Base-by-base conservation (phyloP, 306 rosid genomes). In the Cucurbita argyrosperma region DNA sequence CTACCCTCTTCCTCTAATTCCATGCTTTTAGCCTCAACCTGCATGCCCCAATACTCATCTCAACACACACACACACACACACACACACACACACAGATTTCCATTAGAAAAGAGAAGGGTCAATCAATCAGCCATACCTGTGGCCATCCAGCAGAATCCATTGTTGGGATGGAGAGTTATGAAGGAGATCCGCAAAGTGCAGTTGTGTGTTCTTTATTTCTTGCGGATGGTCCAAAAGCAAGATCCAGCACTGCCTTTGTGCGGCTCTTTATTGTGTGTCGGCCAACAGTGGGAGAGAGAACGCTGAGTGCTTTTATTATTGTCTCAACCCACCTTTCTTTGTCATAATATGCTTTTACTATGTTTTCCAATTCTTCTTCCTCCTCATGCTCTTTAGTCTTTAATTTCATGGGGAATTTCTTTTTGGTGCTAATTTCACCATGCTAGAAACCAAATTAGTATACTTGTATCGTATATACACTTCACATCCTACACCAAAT, bases 81-180 rank as follows among this genome's bases (percentile, higher is more conserved):
- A 50, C 54, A 53, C 1, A 50, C 54, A 53, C 1, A 50, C 54
- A 18, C 13, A 55, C 30, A 18, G 13, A 18, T 55, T 54, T 30
- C 35, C 35, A 18, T 54, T n/a, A 54, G 56, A 14, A 16, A 21
- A 50, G 19, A 47, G 56, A 38, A 72, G 80, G 74, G 86, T 74
- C 35, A 30, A 26, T 81, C 40, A 46, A 74, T 81, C 6, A 46
- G 56, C 72, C 50, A 26, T 94, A 94, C 98, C 97, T 94, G 96
- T 88, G 98, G 92, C 96, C 97, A 90, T 88, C 88, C 96, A 88
- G 95, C 71, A 77, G 95, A 86, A 84, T 91, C 98, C 98, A 94
- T 94, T 54, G 35, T 30, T 30, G 0, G 35, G 18, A 30, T n/a
- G 23, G 5, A 21, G 87, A 85, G 87, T 81, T 86, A 8, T 54